These are phyloP conservation scores for Maudiozyma humilis DNA, from an alignment of 1,139 yeast species.

Conservation along the genomic window DNA sequence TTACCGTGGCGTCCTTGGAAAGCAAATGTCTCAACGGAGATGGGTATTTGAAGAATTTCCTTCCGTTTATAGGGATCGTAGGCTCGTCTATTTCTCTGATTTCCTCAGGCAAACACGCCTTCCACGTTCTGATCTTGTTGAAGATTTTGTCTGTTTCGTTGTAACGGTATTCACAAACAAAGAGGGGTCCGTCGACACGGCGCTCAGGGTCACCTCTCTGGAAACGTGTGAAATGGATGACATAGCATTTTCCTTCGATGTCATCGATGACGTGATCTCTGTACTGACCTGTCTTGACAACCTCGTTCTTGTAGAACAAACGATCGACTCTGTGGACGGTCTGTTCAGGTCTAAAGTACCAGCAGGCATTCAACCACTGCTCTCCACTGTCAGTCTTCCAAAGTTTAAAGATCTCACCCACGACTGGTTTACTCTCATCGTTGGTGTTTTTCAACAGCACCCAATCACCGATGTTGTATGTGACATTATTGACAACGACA, in stretches of 20 bases:
- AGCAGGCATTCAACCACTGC: slow-evolving; percentile 85
- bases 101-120: slow-evolving; percentile 96
- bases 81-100: slow-evolving; percentile 81
- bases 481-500: slow-evolving; percentile 60
- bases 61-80: slow-evolving; percentile 50
- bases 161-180: slow-evolving; percentile 90
- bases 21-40: slow-evolving; percentile 77
- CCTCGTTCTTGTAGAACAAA: slow-evolving; percentile 85
- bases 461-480: slow-evolving; percentile 91
- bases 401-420: slow-evolving; percentile 85
- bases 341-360: slow-evolving; percentile 97
- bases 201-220: slow-evolving; percentile 92
- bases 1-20: slow-evolving; percentile 61
- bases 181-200: slow-evolving; percentile 74
- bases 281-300: slow-evolving; percentile 92
- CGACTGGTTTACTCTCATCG: slow-evolving; percentile 80
- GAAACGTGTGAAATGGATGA: slow-evolving; percentile 86
- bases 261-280: slow-evolving; percentile 87
- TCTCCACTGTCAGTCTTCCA: slow-evolving; percentile 82
- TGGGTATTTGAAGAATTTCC: slow-evolving; percentile 62
- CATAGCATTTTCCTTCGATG: slow-evolving; percentile 87
- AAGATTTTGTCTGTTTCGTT: slow-evolving; percentile 84
- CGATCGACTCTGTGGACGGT: slow-evolving; percentile 90
- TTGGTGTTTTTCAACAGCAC: slow-evolving; percentile 77
- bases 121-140: slow-evolving; percentile 95